phyloP scores from a whole-genome alignment of 2,329 filamentous ascomycete genomes.

The Gyromitra esculenta region DNA sequence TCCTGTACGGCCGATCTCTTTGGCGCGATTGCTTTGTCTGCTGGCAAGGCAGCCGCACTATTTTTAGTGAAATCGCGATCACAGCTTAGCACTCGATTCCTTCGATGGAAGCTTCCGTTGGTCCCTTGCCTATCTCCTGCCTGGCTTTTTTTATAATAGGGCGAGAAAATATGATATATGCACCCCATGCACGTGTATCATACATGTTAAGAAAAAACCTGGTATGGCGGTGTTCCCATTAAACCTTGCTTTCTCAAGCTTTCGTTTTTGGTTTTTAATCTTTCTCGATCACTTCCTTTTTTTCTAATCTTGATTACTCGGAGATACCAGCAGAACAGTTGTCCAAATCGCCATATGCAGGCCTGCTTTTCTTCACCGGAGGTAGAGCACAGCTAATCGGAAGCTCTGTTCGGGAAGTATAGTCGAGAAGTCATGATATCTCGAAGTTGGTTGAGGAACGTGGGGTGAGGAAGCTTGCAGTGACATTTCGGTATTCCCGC shows the following conservation, averaged over 20 bases:
- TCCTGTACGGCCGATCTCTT: neutral
- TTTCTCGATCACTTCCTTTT: neutral
- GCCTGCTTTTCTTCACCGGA: neutral
- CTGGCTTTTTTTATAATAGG: neutral
- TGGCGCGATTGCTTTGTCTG: neutral
- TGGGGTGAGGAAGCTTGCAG: neutral
- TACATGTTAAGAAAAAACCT: neutral
- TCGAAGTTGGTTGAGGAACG: neutral
- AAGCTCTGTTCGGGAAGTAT: neutral
- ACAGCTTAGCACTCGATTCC: neutral
- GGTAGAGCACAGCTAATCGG: neutral
- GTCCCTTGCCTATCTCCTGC: neutral
- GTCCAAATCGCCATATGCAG: neutral
- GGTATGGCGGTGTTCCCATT: neutral
- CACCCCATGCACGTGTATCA: conserved; percentile 7
- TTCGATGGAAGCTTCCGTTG: neutral
- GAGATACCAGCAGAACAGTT: neutral
- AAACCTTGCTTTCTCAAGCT: neutral
- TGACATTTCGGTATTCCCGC: neutral
- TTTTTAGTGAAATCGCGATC: conserved; percentile 14
- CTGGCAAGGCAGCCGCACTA: conserved; percentile 12
- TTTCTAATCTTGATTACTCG: conserved; percentile 2
- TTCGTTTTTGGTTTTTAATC: neutral
- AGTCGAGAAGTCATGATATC: neutral
- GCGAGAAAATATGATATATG: neutral